A percentile compares a stretch with the other conserved stretches of the same genome.
These are phyloP conservation scores for Podaxis rugospora DNA, from an alignment of 768 basidiomycete species.

Conservation along the genomic window DNA sequence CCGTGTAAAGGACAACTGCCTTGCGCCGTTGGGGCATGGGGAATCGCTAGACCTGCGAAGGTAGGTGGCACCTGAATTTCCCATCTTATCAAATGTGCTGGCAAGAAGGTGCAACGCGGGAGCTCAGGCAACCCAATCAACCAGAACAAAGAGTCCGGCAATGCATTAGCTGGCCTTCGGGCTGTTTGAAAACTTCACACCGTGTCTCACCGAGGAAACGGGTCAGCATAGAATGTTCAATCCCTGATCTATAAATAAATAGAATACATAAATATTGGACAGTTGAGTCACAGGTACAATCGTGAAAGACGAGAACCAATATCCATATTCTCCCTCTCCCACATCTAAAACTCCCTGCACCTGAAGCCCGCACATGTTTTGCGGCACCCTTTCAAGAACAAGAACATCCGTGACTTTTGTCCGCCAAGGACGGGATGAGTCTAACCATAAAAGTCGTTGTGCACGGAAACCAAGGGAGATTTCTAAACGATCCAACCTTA, in stretches of 20 bases:
- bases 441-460: not conserved
- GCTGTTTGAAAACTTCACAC: not conserved
- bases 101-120: not conserved
- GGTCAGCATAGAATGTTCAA: not conserved
- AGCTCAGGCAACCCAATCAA: not conserved
- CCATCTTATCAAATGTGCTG: not conserved
- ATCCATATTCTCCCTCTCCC: not conserved
- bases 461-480: not conserved
- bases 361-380: not conserved
- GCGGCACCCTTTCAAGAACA: not conserved
- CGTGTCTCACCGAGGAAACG: not conserved
- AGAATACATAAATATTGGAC: not conserved
- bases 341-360: conserved; percentile 5
- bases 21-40: too few species aligned
- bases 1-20: too few species aligned
- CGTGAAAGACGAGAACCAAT: not conserved
- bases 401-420: not conserved
- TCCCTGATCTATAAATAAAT: conserved; percentile 6
- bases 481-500: not conserved
- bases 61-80: not conserved
- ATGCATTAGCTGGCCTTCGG: not conserved
- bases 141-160: not conserved
- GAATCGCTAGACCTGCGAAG: too few species aligned
- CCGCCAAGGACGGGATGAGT: conserved; percentile 1
- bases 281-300: conserved; percentile 3